Conservation (phyloP, 306 rosid genomes). For the Parietaria judaica region DNA sequence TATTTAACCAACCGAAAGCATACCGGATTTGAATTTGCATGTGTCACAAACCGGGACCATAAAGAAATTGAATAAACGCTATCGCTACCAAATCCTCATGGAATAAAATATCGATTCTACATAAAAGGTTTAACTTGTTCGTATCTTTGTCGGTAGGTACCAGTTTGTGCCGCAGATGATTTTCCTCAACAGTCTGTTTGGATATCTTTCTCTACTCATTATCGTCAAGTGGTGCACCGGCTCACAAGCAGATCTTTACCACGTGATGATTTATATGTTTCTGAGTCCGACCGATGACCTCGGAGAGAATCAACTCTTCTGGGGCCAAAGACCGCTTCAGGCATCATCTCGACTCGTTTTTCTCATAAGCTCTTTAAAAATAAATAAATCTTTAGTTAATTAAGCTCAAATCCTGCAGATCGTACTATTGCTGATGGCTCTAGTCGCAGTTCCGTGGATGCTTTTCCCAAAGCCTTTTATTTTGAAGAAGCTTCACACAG, state of each 20-base stretch:
- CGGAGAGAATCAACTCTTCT: constrained; percentile 88
- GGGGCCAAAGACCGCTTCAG: constrained; percentile 99
- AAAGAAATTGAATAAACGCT: too few species aligned
- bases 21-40: too few species aligned
- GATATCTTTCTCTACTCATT: constrained; percentile 97
- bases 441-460: constrained; percentile 99
- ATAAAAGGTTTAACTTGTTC: constrained; percentile 17
- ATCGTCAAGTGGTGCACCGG: constrained; percentile 96
- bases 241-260: constrained; percentile 98
- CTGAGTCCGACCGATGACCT: constrained; percentile 87
- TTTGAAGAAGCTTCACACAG: constrained; percentile 70
- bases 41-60: too few species aligned
- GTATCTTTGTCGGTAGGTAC: constrained; percentile 51
- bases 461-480: constrained; percentile 98
- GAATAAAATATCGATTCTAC: too few species aligned
- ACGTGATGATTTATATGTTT: constrained; percentile 99
- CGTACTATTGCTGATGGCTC: constrained; percentile 72
- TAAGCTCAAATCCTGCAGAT: constrained; percentile 57
- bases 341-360: constrained; percentile 33
- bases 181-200: constrained; percentile 94
- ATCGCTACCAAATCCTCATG: too few species aligned
- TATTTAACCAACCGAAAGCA: too few species aligned
- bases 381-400: constrained; percentile 10
- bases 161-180: constrained; percentile 97
- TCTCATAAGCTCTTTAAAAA: not conserved